A percentile compares a stretch with the other conserved stretches of the same genome.
Conservation (phyloP, 2,329 filamentous ascomycete species). For the Madurella fahalii region DNA sequence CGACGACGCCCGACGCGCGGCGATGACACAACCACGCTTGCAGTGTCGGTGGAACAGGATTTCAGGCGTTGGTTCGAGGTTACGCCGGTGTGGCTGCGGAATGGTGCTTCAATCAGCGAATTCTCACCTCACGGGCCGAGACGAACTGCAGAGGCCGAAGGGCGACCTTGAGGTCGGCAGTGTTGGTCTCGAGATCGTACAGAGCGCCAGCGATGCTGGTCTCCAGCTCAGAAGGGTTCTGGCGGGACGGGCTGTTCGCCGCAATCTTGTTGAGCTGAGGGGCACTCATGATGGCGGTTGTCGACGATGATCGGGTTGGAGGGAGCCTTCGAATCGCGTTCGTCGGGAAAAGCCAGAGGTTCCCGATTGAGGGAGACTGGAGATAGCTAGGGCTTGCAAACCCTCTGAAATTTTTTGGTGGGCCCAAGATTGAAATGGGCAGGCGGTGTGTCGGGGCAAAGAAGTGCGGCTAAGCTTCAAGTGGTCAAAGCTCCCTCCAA, state of each 20-base stretch:
- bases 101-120: slow-evolving; percentile 29
- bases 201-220: slow-evolving; percentile 93
- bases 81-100: slow-evolving; percentile 31
- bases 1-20: slow-evolving; percentile 25
- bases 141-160: slow-evolving; percentile 98
- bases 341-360: slow-evolving; percentile 11
- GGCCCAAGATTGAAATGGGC: not conserved
- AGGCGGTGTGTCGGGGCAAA: slow-evolving; percentile 14
- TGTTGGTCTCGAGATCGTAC: slow-evolving; percentile 99
- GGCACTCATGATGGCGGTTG: slow-evolving; percentile 56
- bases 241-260: slow-evolving; percentile 91
- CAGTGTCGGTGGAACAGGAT: slow-evolving; percentile 43
- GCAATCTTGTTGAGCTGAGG: slow-evolving; percentile 96
- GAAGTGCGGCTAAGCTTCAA: no score
- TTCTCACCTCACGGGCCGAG: slow-evolving; percentile 98
- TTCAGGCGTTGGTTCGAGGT: slow-evolving; percentile 27
- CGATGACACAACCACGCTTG: slow-evolving; percentile 18
- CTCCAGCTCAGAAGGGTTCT: slow-evolving; percentile 97
- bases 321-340: slow-evolving; percentile 10
- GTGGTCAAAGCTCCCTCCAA: not conserved
- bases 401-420: slow-evolving; percentile 19
- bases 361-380: slow-evolving; percentile 6
- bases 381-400: slow-evolving; percentile 24
- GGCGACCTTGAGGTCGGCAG: slow-evolving; percentile 91
- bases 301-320: slow-evolving; percentile 22